Evolutionary conservation across 768 basidiomycete species (phyloP), one percentile per base, ranked within the genome.

Genomic region (Ramaria sp.): DNA sequence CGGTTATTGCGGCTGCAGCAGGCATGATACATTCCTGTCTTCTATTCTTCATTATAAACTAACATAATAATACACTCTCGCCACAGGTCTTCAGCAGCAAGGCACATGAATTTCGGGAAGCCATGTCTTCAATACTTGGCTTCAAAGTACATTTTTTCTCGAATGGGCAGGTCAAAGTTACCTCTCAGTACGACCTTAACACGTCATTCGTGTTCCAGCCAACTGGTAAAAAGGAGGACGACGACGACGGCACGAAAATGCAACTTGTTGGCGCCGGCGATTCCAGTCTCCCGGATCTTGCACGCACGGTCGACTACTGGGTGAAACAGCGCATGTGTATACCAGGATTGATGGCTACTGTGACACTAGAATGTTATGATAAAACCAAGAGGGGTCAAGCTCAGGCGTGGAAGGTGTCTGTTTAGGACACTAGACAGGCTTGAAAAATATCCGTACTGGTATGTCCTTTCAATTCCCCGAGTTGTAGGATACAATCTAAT

Each of bases 71-170:
- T 39, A 34, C 20, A 49, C 41, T 12, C 37, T 30, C 24, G 39
- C 54, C 15, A 48, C 66, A 92, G 88, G 82, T 94, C 4, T 96
- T 91, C 70, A 72, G 77, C 0, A 81, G 83, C 34, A 97, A 96
- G 68, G 84, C 85, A 9, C 80, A 86, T 58, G 93, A 97, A 65
- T 95, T 98, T 74, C 81, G 89, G 39, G 90, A 94, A 66, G 85
- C 92, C 6, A 87, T 97, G 59, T 84, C 86, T 4, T 84, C 88
- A 0, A 86, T 98, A 50, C 78, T 97, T 0, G 95, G 94, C 6
- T 84, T 92, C 66, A 91, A 95, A 64, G 79, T 97, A 51, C 84
- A 86, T 1, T 96, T 97, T 67, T 89, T 89, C 65, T 88, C 87
- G 15, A 91, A 91, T 51, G 94, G 93, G 0, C 83, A 91, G 62